Conservation (phyloP, 352 stramenopile species). For the Globisporangium heterothallicum region DNA sequence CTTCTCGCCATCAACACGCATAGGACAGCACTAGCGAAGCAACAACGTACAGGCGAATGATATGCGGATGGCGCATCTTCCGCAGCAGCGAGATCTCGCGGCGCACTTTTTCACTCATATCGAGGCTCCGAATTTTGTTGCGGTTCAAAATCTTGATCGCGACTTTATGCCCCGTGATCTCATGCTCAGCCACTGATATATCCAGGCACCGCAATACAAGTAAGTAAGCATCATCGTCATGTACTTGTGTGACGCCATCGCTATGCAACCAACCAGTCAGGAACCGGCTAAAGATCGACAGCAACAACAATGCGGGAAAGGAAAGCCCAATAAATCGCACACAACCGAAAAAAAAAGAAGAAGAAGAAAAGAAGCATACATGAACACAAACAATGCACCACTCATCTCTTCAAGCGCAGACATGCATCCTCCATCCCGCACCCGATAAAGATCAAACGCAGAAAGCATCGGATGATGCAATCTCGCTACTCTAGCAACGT, state of each 20-base stretch:
- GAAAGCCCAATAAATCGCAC: too few relatives aligned
- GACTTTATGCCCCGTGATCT: conserved; percentile 98
- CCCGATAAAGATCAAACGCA: too few relatives aligned
- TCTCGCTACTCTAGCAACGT: too few relatives aligned
- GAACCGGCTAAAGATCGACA: too few relatives aligned
- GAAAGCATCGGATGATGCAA: too few relatives aligned
- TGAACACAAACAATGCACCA: conserved; percentile 6
- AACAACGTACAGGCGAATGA: conserved; percentile 94
- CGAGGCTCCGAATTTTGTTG: conserved; percentile 97
- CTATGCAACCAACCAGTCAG: not conserved
- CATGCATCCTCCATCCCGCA: not conserved
- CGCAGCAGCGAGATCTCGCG: conserved; percentile 99
- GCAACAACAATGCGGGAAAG: too few relatives aligned
- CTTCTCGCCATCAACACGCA: not conserved
- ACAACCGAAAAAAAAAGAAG: too few relatives aligned
- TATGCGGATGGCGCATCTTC: conserved; percentile 98
- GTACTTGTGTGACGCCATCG: not conserved
- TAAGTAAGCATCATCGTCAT: not conserved
- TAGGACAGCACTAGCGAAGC: not conserved
- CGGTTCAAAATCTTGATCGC: conserved; percentile 99
- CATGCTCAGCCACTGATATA: conserved; percentile 93
- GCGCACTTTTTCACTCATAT: conserved; percentile 99
- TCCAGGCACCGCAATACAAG: conserved; percentile 5
- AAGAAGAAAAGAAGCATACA: too few relatives aligned
- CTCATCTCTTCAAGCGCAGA: too few relatives aligned